Evolutionary conservation across 176 grass and related monocot genomes (phyloP), one percentile per base, ranked within the genome.

Genomic region (Triticum timopheevii): DNA sequence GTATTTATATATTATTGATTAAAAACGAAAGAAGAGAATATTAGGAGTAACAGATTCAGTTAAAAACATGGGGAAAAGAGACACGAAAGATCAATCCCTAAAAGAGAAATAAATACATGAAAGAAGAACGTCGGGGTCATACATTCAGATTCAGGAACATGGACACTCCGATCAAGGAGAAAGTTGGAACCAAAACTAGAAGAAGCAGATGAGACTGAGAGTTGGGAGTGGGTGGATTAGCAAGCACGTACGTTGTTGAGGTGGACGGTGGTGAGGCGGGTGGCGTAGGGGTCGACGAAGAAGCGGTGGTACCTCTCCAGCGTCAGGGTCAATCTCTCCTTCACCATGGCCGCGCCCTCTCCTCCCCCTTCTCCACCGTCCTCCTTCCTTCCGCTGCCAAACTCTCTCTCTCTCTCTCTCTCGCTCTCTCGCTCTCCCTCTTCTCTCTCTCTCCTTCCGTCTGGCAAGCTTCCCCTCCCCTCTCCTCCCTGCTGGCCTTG

Each of bases 251-350:
- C 93, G 44, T 90, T 56, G 70, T 90, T 88, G 80, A 95, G 90
- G 40, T 90, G 83, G 65, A 40, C 54, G 76, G 19, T 4, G 74
- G n/a, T 86, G 80, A 95, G 63, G 15, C 24, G 5, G 50, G 76
- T 8, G 49, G 13, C 45, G 69, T 78, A 72, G n/a, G 80, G 82
- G 16, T 90, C 86, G 47, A 35, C 20, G 84, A 92, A 90, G 86
- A 92, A 89, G 31, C 65, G 62, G 82, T 71, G 70, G 86, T 95
- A 95, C 80, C 77, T 89, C 82, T 90, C 83, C 65, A 95, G 86
- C 78, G 86, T 86, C 36, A 90, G 82, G 35, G 12, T 1, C 22
- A 13, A 44, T 28, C 73, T 69, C 66, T 35, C 34, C 30, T 31
- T 68, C 70, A 1, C 64, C 86, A 34, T 40, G 20, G 39, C 86